Percentiles rank a stretch among this genome's conserved stretches.
Evolutionary conservation across 305 asterid species (phyloP).

Genomic region (Fraxinus greggii): DNA sequence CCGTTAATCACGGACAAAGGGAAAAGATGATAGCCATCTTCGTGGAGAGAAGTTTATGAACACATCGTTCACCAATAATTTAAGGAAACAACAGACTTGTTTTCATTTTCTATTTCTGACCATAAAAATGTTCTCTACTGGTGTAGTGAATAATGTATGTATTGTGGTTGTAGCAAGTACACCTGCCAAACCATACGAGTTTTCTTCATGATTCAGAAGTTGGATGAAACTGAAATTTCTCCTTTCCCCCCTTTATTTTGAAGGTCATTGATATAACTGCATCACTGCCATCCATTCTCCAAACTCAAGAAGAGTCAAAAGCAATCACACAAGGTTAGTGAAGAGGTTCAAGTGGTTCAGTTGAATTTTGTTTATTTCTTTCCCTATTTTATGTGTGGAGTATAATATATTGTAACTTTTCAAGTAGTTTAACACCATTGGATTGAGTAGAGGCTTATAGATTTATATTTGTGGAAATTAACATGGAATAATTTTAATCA

Average conservation of each 20-base stretch:
- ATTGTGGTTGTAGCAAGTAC: background rate
- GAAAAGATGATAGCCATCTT: background rate
- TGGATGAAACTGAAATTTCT: background rate
- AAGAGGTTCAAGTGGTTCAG: background rate
- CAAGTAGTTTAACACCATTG: background rate
- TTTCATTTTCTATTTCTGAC: background rate
- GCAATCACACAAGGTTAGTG: slow-evolving; percentile 16
- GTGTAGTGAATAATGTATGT: background rate
- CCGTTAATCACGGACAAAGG: background rate
- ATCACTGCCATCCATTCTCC: slow-evolving; percentile 67
- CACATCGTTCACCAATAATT: background rate
- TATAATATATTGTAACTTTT: background rate
- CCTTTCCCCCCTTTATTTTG: slow-evolving; percentile 21
- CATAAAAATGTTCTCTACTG: background rate
- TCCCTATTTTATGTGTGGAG: background rate
- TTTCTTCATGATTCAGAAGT: background rate
- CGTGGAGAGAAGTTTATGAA: background rate
- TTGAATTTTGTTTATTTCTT: background rate
- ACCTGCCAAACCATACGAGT: background rate
- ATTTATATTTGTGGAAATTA: background rate
- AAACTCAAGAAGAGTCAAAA: slow-evolving; percentile 38
- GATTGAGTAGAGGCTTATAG: background rate
- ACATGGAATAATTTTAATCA: background rate
- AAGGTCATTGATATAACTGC: slow-evolving; percentile 61
- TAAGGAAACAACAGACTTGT: background rate